Base-by-base conservation (phyloP, 257 asterid species). In the Petrea volubilis region DNA sequence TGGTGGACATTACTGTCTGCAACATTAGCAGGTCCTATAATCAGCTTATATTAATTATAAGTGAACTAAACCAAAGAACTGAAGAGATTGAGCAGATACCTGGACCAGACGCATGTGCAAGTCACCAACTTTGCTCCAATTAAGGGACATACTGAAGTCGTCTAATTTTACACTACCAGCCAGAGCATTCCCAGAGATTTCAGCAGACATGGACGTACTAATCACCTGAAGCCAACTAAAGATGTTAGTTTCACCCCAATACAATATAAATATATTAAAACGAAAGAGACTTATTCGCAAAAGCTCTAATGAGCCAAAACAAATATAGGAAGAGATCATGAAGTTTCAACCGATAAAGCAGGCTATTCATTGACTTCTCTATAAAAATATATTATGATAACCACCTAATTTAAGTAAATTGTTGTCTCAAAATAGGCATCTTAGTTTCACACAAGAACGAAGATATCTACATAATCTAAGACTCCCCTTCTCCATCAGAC, bases 41-140 rank as follows among this genome's bases (percentile, higher is more conserved):
- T 66, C 55, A 70, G 15, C 41, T 61, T 33, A 51, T 3, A 14
- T 3, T 13, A 28, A 66, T 33, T 44, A 8, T 33, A 53, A 21
- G 46, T 59, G 60, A 11, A 17, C 47, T 9, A 56, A 60, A 40
- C 41, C 59, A 63, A 3, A 10, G 57, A 61, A 21, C 27, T 21
- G 40, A 33, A 53, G 20, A 64, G 59, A 24, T 52, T 33, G 51
- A 70, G 29, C 10, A 18, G 27, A 25, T 85, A 95, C 99, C 99
- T 88, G 87, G 71, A 95, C 74, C 72, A 90, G 86, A 84, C 44
- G 52, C 93, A 92, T 75, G 78, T 84, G 98, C 78, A 95, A 76
- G 79, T 82, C 82, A 17, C 99, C 99, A 50, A 95, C 66, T 56
- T 80, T 78, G 80, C 98, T 95, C 99, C 99, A 95, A 29, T 86